Percentiles rank a stretch among this genome's conserved stretches.
Evolutionary conservation across 1,139 yeast species (phyloP).

Genomic region (Trichomonascaceae sp.): DNA sequence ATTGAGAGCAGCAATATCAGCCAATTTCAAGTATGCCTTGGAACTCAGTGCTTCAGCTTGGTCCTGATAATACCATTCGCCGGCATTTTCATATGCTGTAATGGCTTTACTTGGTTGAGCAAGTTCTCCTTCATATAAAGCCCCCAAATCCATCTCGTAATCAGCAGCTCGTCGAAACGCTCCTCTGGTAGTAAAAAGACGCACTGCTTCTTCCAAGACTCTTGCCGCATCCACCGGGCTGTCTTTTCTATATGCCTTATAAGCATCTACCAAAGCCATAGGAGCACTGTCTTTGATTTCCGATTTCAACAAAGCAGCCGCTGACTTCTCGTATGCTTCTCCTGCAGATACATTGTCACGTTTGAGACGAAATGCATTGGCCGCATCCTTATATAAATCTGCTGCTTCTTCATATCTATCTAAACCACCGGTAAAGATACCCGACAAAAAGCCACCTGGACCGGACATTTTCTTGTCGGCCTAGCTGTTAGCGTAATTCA

Average conservation of each 20-base stretch:
- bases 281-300: slow-evolving; percentile 88
- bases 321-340: slow-evolving; percentile 76
- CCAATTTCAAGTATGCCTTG: slow-evolving; percentile 83
- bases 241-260: slow-evolving; percentile 71
- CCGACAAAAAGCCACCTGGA: slow-evolving; percentile 69
- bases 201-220: slow-evolving; percentile 70
- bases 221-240: slow-evolving; percentile 74
- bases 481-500: slow-evolving; percentile 27
- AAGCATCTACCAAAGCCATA: slow-evolving; percentile 84
- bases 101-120: slow-evolving; percentile 65
- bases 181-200: slow-evolving; percentile 79
- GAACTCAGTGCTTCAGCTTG: slow-evolving; percentile 88
- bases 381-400: slow-evolving; percentile 85
- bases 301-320: slow-evolving; percentile 67
- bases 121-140: slow-evolving; percentile 68
- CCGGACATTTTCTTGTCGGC: slow-evolving; percentile 59
- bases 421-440: slow-evolving; percentile 62
- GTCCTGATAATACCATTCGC: slow-evolving; percentile 92
- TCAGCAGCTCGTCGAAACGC: slow-evolving; percentile 96
- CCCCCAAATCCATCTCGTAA: slow-evolving; percentile 86
- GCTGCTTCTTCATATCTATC: slow-evolving; percentile 84
- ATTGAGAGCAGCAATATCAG: slow-evolving; percentile 76
- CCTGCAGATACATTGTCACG: slow-evolving; percentile 68
- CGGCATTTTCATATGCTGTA: slow-evolving; percentile 82
- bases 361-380: slow-evolving; percentile 71